Evolutionary conservation across 2,329 filamentous ascomycete genomes (phyloP).

Genomic region (Calonectria henricotiae): DNA sequence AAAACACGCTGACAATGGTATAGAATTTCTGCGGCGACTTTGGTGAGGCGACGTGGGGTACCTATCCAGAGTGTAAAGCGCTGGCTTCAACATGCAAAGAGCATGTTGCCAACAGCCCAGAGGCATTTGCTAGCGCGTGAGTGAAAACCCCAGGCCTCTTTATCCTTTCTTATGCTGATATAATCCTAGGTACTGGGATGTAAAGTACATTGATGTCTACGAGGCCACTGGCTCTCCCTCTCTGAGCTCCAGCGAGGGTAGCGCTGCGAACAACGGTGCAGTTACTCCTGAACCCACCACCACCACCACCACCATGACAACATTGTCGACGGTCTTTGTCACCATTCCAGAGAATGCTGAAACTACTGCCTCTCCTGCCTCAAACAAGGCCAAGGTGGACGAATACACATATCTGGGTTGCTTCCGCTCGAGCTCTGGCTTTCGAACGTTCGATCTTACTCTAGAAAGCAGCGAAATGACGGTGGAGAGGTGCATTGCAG

Average conservation of each 20-base stretch:
- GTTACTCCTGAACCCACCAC: conserved; percentile 46
- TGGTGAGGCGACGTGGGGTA: conserved; percentile 69
- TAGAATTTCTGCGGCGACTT: conserved; percentile 84
- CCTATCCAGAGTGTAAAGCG: conserved; percentile 58
- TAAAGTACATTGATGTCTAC: conserved; percentile 71
- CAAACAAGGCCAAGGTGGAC: conserved; percentile 56
- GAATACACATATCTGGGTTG: conserved; percentile 61
- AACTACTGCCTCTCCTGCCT: conserved; percentile 39
- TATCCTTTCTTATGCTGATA: background rate
- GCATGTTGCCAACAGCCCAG: conserved; percentile 65
- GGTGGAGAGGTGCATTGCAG: conserved; percentile 58
- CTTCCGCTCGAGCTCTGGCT: conserved; percentile 60
- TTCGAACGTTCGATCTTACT: conserved; percentile 56
- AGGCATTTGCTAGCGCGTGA: conserved; percentile 61
- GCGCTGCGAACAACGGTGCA: too few relatives aligned
- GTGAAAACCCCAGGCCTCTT: conserved; percentile 28
- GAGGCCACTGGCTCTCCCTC: background rate
- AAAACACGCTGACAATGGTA: conserved; percentile 14
- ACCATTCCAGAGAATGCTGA: conserved; percentile 48
- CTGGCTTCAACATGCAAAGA: conserved; percentile 65
- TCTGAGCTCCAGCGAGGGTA: background rate
- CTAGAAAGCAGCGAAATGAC: conserved; percentile 59
- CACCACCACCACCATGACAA: conserved; percentile 51
- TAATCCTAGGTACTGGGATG: conserved; percentile 64
- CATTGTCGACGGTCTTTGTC: conserved; percentile 50